Conservation (phyloP, 2,329 filamentous ascomycete genomes). For the Ophiostoma sp. region DNA sequence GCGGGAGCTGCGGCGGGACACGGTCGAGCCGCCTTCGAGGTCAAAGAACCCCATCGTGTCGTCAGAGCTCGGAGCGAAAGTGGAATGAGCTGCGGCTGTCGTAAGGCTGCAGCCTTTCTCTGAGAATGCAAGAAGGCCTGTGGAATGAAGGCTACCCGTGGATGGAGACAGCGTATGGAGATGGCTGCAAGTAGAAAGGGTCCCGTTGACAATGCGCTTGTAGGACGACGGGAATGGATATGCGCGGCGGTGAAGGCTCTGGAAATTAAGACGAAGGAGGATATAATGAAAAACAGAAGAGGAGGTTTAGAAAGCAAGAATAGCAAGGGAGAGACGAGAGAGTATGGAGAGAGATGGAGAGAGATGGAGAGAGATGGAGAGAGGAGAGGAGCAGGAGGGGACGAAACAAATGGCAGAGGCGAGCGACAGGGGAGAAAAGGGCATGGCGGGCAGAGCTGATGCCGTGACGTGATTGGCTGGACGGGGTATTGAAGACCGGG, state of each 20-base stretch:
- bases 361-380: background rate
- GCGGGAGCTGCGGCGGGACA: constrained; percentile 23
- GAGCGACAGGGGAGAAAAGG: constrained; percentile 1
- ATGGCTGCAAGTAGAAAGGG: constrained; percentile 3
- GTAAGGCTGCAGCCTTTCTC: too few species aligned
- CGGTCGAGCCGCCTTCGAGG: constrained; percentile 32
- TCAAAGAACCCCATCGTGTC: constrained; percentile 34
- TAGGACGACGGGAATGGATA: constrained; percentile 14
- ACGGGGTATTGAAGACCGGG: background rate
- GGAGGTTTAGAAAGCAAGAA: background rate
- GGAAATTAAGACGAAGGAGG: background rate
- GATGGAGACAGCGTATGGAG: background rate
- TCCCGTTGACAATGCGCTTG: background rate
- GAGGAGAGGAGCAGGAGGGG: constrained; percentile 1
- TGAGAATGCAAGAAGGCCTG: background rate
- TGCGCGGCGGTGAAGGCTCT: background rate
- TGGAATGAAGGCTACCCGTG: constrained; percentile 1
- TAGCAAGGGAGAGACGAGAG: background rate
- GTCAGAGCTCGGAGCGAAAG: too few species aligned
- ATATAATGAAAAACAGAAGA: constrained; percentile 2
- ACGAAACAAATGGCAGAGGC: background rate
- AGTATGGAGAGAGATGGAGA: background rate
- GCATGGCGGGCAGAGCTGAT: background rate
- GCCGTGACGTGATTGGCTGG: constrained; percentile 10
- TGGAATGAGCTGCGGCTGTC: too few species aligned